Base-by-base conservation (phyloP, 106 monocot species). In the Amphibolis antarctica region DNA sequence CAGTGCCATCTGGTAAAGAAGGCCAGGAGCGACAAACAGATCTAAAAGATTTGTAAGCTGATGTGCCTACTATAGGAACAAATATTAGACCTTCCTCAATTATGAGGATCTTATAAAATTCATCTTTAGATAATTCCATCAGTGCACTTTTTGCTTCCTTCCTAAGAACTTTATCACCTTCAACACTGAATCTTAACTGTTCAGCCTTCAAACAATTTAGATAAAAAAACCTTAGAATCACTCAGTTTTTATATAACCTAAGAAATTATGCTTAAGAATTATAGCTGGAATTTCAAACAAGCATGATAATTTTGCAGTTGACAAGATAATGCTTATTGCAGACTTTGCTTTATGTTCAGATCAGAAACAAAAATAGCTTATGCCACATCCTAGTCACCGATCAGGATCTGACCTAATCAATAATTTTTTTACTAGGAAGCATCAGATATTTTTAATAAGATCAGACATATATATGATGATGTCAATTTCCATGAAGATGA, bases 1-100 rank as follows among this genome's bases (percentile, higher is more conserved):
- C 76, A 31, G 78, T 80, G 14, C 92, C 92, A 80, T 84, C 92
- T 28, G 92, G 87, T 67, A 92, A 78, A 51, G 87, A 84, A 22
- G 92, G 92, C 87, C 92, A 87, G 46, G 80, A 92, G 76, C 82
- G 64, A 47, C 82, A 62, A 46, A 59, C 73, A 51, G 81, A 73
- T 46, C 70, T 87, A 58, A 84, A 82, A 46, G 82, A 75, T 66
- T 78, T 82, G 67, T 87, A 92, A 28, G 82, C 77, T 55, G 80
- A 46, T 55, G 84, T 29, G 55, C 87, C 92, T 73, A 87, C 52
- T 59, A 92, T 3, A 58, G 92, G 92, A 47, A 87, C 87, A 25
- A 76, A 69, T 11, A 92, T 60, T 28, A 92, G 63, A 59, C 84
- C 87, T 73, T 87, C 87, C 68, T 92, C 92, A 42, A 76, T 74